Evolutionary conservation across 305 asterid genomes (phyloP), one percentile per base, ranked within the genome.

Genomic region (Euphrasia arctica): DNA sequence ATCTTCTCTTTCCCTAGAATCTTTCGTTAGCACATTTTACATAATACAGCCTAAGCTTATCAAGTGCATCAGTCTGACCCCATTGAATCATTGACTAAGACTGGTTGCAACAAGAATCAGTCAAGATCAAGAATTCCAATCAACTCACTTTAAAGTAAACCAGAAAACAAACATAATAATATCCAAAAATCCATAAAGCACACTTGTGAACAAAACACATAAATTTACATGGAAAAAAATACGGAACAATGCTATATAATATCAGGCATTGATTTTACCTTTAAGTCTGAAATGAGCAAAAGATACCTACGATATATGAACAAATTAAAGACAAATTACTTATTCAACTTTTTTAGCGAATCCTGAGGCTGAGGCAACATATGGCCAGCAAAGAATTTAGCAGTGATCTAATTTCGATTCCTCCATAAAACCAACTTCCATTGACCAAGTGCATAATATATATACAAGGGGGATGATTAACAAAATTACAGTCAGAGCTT

Each of bases 281-380:
- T 65, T 4, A 66, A n/a, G 29, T 64, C 42, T 7, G 51, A 61
- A 43, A 54, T 18, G 41, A 29, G 48, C 63, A 15, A 18, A 51
- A 52, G 2, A 42, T 62, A 52, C 34, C 13, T 54, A n/a, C 13
- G 11, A 32, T 55, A 32, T 42, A 27, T 62, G 60, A 2, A 63
- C 49, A 42, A 55, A 27, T 3, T 22, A 10, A 60, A 55, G 34
- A 28, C n/a, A 28, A 62, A 28, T 57, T 70, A 70, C 70, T 29
- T 39, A 48, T 65, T 75, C 67, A 27, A n/a, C 27, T 18, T 5
- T 12, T 47, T 62, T 62, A 39, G 48, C 60, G 13, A 43, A 61
- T 13, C 29, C 34, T 58, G 27, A 25, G 27, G 27, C 27, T 25
- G 48, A 10, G 70, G 58, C 56, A 36, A 6, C 70, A 42, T 59